Evolutionary conservation across 331 rosid species (phyloP).

Genomic region (Rosa hybrid): DNA sequence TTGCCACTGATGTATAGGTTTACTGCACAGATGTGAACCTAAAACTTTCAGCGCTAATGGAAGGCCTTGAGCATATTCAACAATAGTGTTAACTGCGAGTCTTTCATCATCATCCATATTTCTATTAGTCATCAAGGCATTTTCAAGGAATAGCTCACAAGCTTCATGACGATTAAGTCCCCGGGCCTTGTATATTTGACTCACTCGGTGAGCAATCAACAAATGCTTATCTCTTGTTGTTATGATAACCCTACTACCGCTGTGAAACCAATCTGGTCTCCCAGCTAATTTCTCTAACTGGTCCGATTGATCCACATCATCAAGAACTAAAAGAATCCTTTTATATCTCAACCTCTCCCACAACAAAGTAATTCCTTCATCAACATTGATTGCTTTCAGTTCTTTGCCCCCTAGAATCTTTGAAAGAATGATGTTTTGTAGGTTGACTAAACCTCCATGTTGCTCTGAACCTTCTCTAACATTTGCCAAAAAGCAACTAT

Average conservation of each 20-base stretch:
- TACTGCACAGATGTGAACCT: neutral
- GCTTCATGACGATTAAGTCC: too few relatives aligned
- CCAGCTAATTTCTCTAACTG: neutral
- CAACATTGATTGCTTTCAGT: neutral
- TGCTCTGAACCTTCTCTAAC: too few relatives aligned
- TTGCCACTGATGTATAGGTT: neutral
- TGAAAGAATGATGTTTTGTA: neutral
- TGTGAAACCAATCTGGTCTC: too few relatives aligned
- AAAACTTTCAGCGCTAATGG: neutral
- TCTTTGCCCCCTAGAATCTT: neutral
- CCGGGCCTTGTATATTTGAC: too few relatives aligned
- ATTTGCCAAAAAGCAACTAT: too few relatives aligned
- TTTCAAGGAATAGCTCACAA: too few relatives aligned
- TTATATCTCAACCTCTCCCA: neutral
- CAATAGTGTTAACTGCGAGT: accelerated
- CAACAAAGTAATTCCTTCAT: neutral
- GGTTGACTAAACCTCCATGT: too few relatives aligned
- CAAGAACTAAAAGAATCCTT: neutral
- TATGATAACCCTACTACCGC: too few relatives aligned
- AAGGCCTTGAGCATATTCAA: neutral
- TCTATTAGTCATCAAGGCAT: too few relatives aligned
- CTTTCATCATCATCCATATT: neutral
- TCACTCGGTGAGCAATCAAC: too few relatives aligned
- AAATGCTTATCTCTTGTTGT: too few relatives aligned
- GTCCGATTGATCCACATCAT: neutral